phyloP scores from a whole-genome alignment of 129 eudicot species.

The carrot (Daucus carota) region DH1_v3.0 NC_030382.2:27802001-27802500 shows the following conservation, averaged over 20 bases:
- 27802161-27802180: slow-evolving; percentile 55
- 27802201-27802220: slow-evolving; percentile 12
- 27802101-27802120: slow-evolving; percentile 3
- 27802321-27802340: slow-evolving; percentile 40
- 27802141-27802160: slow-evolving; percentile 27
- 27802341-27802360: slow-evolving; percentile 29
- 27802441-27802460: background rate
- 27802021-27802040: slow-evolving; percentile 28
- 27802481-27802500: background rate
- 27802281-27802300: slow-evolving; percentile 37
- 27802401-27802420: slow-evolving; percentile 9
- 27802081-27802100: background rate
- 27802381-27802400: background rate
- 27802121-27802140: slow-evolving; percentile 33
- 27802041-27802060: background rate
- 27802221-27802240: slow-evolving; percentile 20
- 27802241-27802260: slow-evolving; percentile 26
- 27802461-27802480: background rate
- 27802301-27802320: slow-evolving; percentile 6
- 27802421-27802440: background rate
- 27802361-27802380: slow-evolving; percentile 9
- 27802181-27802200: slow-evolving; percentile 37
- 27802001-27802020: slow-evolving; percentile 29
- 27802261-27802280: slow-evolving; percentile 56
- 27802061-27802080: background rate